phyloP scores from a whole-genome alignment of 139 green algal species.

The Eudorina sp. region DNA sequence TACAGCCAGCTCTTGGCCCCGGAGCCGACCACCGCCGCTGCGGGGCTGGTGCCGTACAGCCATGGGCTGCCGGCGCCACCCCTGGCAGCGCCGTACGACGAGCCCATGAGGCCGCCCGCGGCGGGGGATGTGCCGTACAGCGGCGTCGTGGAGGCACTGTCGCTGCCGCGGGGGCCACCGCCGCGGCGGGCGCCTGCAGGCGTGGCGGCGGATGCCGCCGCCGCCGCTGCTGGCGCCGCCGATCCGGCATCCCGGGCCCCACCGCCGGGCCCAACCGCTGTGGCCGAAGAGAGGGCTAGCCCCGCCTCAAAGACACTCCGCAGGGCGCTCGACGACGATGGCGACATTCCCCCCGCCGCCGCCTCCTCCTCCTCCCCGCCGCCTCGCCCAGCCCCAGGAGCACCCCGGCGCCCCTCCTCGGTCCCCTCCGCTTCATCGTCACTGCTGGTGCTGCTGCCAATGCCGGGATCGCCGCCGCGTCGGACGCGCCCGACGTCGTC shows the following conservation, averaged over 20 bases:
- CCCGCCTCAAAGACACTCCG: neutral
- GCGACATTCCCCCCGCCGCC: neutral
- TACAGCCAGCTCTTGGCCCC: constrained; percentile 44
- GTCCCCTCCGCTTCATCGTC: constrained; percentile 22
- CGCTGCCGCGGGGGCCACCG: neutral
- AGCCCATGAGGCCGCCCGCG: neutral
- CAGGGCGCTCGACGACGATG: neutral
- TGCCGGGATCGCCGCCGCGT: no score
- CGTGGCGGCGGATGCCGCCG: neutral
- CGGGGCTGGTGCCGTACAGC: constrained; percentile 25
- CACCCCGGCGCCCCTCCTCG: neutral
- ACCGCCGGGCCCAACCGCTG: neutral
- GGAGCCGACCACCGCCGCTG: neutral
- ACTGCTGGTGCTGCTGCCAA: neutral
- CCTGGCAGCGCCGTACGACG: constrained; percentile 4
- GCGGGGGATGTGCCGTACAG: constrained; percentile 12
- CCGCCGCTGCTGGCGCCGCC: neutral
- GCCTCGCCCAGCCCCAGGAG: neutral
- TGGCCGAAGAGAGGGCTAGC: neutral
- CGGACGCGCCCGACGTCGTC: neutral
- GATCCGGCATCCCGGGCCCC: neutral
- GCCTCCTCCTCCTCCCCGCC: neutral
- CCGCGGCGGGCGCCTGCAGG: no score
- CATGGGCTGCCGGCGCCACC: neutral
- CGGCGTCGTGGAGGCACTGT: neutral